Base-by-base conservation (phyloP, 441 rosid species). In the Gossypium gossypioides region DNA sequence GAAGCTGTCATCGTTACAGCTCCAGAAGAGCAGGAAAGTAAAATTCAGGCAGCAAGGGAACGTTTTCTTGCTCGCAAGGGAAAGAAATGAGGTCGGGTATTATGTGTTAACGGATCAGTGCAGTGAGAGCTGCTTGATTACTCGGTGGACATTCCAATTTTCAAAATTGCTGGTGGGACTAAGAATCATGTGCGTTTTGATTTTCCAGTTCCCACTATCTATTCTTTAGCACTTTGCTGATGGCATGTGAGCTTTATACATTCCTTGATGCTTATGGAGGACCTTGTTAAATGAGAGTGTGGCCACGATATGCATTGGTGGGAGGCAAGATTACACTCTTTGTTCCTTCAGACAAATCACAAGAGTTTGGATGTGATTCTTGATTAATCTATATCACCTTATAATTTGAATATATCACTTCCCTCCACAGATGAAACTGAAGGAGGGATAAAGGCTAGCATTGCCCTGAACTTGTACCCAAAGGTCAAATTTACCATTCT, bases 31-130 rank as follows among this genome's bases (percentile, higher is more conserved):
- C 82, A 46, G 0, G 81, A 84, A 67, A 84, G 86, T 76, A 85
- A 81, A 80, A 81, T 92, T 72, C 84, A 85, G 86, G 97, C 97
- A 48, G 99, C 97, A 7, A 89, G 94, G 67, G 93, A 88, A 22
- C 91, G 97, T 22, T 94, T 90, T 79, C 96, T 92, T 72, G 89
- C 96, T 22, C 97, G 99, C 55, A 94, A 89, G 80, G 84, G 74
- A 72, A 85, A 81, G 70, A 90, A 84, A 77, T 87, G 69, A 87
- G 58, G 27, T 8, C 3, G 16, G 51, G 9, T 61, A 5, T 32
- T 27, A 27, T 27, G 3, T 6, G 13, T 60, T 24, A 21, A 48
- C 12, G 12, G 6, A 24, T 0, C 18, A 46, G 68, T 60, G 32
- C 29, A 16, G 25, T 25, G 4, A 12, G 12, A 40, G 40, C 7